Base-by-base conservation (phyloP, 2,329 filamentous ascomycete genomes). In the Clonostachys rhizophaga region DNA sequence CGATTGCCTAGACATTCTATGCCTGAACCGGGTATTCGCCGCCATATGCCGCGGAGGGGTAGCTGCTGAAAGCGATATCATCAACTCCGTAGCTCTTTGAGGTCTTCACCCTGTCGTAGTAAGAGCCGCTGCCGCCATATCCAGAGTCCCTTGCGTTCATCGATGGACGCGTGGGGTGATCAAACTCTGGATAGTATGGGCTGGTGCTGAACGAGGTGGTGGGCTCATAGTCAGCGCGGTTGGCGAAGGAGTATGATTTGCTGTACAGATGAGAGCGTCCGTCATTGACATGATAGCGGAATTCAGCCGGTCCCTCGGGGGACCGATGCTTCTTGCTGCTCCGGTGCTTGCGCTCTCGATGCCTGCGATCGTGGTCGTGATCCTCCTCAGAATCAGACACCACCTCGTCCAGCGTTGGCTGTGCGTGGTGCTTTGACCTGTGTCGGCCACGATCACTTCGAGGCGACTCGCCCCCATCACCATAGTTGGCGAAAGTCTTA, bases 271-370 rank as follows among this genome's bases (percentile, higher is more conserved):
- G 62, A 44, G 59, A 54, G 17, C 58, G 63, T 4, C 52, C 55
- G 6, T 44, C 52, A 9, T 61, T 55, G n/a, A 63, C 58, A 37
- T 58, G 56, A 47, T 68, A 68, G 42, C 57, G 58, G 39, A 53
- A 52, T 20, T 56, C 57, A 20, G 53, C 50, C 6, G 35, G 16
- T 10, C 54, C 51, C 11, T 65, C 65, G 11, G 66, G 64, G 17
- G 66, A 67, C 5, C 58, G 63, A 14, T 61, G 60, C 42, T 61
- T 65, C 55, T 61, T 64, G 53, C 58, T 63, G 49, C 56, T 57
- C 46, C 66, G 64, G 30, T 67, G 62, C 53, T 66, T 68, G 46
- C 59, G 56, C 17, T 64, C 57, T 12, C 56, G 56, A 9, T 52
- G 49, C 5, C 54, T 55, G 16, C 57, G 58, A 1, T 39, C 36